Conservation (phyloP, 192 early-diverging fungal genomes). For the Oehlia diaphana region DNA sequence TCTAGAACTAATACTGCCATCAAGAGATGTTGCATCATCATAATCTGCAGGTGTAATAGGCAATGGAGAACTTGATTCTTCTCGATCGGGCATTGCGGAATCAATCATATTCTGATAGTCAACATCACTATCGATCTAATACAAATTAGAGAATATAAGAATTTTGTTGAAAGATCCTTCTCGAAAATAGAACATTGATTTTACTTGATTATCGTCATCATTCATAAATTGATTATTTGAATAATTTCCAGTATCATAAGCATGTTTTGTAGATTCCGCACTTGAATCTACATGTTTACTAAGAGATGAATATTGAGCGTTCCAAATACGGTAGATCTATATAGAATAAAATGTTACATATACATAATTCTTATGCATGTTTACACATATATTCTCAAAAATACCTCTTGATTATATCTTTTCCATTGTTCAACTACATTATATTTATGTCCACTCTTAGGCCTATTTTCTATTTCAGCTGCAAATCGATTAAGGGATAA, state of each 20-base stretch:
- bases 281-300: conserved; percentile 48
- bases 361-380: neutral
- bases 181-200: neutral
- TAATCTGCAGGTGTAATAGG: conserved; percentile 18
- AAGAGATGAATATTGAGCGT: conserved; percentile 74
- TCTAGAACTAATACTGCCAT: conserved; percentile 54
- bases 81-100: neutral
- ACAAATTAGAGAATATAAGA: neutral
- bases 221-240: conserved; percentile 5
- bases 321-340: conserved; percentile 90
- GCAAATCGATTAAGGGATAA: neutral
- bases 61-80: conserved; percentile 12
- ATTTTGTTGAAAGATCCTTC: too few relatives aligned
- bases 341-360: neutral
- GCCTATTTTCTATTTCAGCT: conserved; percentile 78
- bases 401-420: conserved; percentile 86
- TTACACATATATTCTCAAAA: neutral
- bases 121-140: conserved; percentile 49
- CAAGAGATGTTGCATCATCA: conserved; percentile 55
- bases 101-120: conserved; percentile 53
- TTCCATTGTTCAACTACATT: conserved; percentile 94
- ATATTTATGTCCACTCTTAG: conserved; percentile 81
- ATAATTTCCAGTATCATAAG: neutral
- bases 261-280: neutral
- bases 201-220: conserved; percentile 4